Conservation (phyloP, 495 filamentous ascomycete genomes). For the Cercophora sp. region DNA sequence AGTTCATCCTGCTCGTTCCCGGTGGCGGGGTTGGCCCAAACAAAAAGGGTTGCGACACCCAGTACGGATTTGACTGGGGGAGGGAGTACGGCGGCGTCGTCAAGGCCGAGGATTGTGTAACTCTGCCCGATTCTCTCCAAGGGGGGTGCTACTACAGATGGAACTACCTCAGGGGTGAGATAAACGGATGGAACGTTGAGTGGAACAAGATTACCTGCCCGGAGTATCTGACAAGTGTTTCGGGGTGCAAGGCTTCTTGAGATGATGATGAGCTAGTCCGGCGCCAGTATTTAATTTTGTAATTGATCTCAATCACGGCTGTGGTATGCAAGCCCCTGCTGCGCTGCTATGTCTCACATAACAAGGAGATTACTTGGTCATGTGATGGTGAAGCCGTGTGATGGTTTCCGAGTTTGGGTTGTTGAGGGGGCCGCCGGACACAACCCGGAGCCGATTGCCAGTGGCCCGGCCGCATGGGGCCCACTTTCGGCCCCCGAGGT, state of each 20-base stretch:
- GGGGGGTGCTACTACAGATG: slow-evolving; percentile 21
- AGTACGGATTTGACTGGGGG: slow-evolving; percentile 20
- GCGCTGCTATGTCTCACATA: too few relatives aligned
- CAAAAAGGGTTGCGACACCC: slow-evolving; percentile 11
- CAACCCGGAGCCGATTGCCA: too few relatives aligned
- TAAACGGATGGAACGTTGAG: slow-evolving; percentile 16
- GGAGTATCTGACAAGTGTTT: slow-evolving; percentile 7
- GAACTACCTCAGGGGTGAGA: slow-evolving; percentile 19
- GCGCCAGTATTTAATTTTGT: too few relatives aligned
- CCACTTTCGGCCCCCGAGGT: too few relatives aligned
- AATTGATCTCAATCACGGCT: too few relatives aligned
- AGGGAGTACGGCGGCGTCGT: slow-evolving; percentile 22
- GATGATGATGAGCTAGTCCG: too few relatives aligned
- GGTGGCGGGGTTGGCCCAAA: slow-evolving; percentile 18
- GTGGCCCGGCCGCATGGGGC: too few relatives aligned
- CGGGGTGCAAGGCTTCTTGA: slow-evolving; percentile 12
- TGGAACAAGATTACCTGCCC: slow-evolving; percentile 15
- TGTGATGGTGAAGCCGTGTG: too few relatives aligned
- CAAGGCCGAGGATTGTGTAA: slow-evolving; percentile 16
- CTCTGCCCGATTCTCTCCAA: slow-evolving; percentile 19
- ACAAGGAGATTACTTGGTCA: too few relatives aligned
- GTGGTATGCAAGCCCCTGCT: too few relatives aligned
- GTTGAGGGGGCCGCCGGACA: too few relatives aligned
- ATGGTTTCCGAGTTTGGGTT: too few relatives aligned
- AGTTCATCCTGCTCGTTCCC: slow-evolving; percentile 19